Base-by-base conservation (phyloP, 257 asterid species). In the Apocynum venetum region DNA sequence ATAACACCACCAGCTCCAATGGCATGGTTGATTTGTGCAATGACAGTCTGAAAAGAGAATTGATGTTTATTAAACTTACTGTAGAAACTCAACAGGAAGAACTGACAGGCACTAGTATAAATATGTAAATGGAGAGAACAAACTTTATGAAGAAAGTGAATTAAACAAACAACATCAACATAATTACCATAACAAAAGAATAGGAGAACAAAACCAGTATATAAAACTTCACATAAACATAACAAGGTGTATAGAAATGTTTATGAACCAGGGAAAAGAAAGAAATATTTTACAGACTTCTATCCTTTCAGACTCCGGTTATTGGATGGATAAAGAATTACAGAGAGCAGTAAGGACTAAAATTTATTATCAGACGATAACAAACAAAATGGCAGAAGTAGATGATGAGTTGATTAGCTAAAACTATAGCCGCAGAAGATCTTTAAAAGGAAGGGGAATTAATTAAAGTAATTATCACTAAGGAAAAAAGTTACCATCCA, bases 1-100 rank as follows among this genome's bases (percentile, higher is more conserved):
- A 89, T 86, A 75, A 93, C 90, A 61, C 98, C 98, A 40, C 90
- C 25, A 72, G 97, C 98, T 85, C 98, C 98, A 79, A 93, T 93
- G 38, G 91, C 98, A 71, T 93, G 98, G 82, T 93, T 93, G 55
- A 93, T 89, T 83, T 86, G 92, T 60, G 93, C 75, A 48, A 93
- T 55, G 59, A 93, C 79, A 64, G 93, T 79, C 97, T 93, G 86
- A 68, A 89, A 84, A 75, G 7, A 51, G 8, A 66, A 67, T 55
- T 59, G 25, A 65, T 38, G 56, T 78, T 74, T 56, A 75, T 72
- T 66, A 77, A 47, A 60, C 35, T 55, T 36, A 57, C 2, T 4
- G 4, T 76, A 60, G 20, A 43, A 55, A 68, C 47, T 6, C 15
- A 20, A 31, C 52, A 47, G 13, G 65, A 67, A 5, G 35, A 13